These are phyloP conservation scores for Citrus cavaleriei DNA, from an alignment of 345 rosid genomes.

Conservation along the genomic window DNA sequence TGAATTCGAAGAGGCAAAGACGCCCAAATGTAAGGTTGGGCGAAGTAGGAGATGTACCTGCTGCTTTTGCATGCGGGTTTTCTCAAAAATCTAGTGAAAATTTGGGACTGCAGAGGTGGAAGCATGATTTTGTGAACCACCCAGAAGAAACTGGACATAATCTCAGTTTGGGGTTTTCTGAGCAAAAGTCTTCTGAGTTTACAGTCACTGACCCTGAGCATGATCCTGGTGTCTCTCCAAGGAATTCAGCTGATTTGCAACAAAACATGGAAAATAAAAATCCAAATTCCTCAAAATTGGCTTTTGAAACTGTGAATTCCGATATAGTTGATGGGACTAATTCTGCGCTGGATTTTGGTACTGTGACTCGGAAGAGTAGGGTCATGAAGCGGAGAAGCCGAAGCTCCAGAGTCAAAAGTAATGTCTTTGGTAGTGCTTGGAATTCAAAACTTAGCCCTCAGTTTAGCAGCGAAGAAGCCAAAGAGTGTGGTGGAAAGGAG, in stretches of 20 bases:
- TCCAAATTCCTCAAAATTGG: slow-evolving; percentile 37
- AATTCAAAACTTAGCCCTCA: slow-evolving; percentile 26
- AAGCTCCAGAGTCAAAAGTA: slow-evolving; percentile 18
- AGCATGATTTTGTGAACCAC: slow-evolving; percentile 19
- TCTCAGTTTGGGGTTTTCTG: slow-evolving; percentile 13
- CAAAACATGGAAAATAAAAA: slow-evolving; percentile 35
- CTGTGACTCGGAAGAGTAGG: slow-evolving; percentile 47
- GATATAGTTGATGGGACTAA: slow-evolving; percentile 20
- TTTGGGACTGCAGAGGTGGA: slow-evolving; percentile 31
- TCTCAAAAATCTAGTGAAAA: slow-evolving; percentile 21
- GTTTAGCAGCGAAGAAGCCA: slow-evolving; percentile 20
- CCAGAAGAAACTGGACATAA: slow-evolving; percentile 6
- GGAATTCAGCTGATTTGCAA: slow-evolving; percentile 28
- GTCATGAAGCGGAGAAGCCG: slow-evolving; percentile 44
- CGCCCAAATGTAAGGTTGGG: slow-evolving; percentile 61
- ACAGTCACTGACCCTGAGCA: slow-evolving; percentile 8
- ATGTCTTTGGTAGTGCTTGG: slow-evolving; percentile 28
- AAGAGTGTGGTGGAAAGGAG: slow-evolving; percentile 17
- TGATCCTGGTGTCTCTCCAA: slow-evolving; percentile 15
- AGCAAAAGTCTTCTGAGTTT: slow-evolving; percentile 18
- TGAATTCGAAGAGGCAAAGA: slow-evolving; percentile 52
- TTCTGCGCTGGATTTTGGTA: slow-evolving; percentile 32
- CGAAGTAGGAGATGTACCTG: slow-evolving; percentile 55
- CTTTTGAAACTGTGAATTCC: slow-evolving; percentile 13
- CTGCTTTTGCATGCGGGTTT: slow-evolving; percentile 53